phyloP scores from a whole-genome alignment of 495 filamentous ascomycete genomes.

The Trichoderma reesei region DNA sequence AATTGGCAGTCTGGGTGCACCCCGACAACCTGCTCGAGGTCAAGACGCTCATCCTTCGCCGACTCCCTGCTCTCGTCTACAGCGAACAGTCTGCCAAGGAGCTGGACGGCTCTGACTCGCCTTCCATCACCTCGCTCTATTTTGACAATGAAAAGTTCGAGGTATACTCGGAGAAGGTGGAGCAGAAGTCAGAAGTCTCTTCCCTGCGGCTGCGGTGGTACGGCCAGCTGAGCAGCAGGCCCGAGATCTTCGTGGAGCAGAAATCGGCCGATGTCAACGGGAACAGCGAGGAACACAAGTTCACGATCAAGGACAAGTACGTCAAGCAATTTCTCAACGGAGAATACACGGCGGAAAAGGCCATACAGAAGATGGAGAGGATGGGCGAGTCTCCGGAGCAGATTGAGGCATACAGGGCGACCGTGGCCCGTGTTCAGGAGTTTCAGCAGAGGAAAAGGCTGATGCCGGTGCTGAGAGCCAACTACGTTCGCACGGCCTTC shows the following conservation, averaged over 20 bases:
- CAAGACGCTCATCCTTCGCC: constrained; percentile 86
- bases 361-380: constrained; percentile 70
- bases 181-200: constrained; percentile 61
- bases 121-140: constrained; percentile 88
- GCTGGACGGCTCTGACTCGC: constrained; percentile 66
- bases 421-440: constrained; percentile 66
- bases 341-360: constrained; percentile 88
- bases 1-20: constrained; percentile 74
- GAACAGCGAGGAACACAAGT: constrained; percentile 62
- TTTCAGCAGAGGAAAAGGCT: constrained; percentile 71
- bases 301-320: constrained; percentile 88
- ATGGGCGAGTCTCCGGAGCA: constrained; percentile 48
- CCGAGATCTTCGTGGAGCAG: constrained; percentile 76
- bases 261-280: constrained; percentile 73
- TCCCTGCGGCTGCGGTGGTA: constrained; percentile 89
- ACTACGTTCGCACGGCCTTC: constrained; percentile 91
- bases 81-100: constrained; percentile 76
- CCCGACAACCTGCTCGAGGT: constrained; percentile 89
- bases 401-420: constrained; percentile 57
- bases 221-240: constrained; percentile 66
- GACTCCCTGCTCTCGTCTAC: constrained; percentile 83
- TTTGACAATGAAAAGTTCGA: constrained; percentile 82
- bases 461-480: constrained; percentile 78
- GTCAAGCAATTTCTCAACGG: constrained; percentile 79
- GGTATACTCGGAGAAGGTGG: constrained; percentile 78